Base-by-base conservation (phyloP, 345 rosid species). In the Aquilaria malaccensis region DNA sequence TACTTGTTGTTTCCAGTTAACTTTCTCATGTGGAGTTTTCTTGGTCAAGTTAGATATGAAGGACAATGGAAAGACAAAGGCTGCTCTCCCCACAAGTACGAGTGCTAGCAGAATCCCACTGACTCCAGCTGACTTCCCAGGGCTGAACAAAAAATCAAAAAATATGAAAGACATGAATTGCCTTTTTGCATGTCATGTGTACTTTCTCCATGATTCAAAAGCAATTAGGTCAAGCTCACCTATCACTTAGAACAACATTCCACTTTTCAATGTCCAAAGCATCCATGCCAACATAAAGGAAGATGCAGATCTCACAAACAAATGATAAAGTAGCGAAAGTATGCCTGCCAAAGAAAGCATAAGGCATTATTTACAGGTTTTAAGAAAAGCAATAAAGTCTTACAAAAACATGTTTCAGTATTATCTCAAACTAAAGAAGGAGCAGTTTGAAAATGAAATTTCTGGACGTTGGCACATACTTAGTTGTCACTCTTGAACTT, bases 261-360 rank as follows among this genome's bases (percentile, higher is more conserved):
- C 99, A 90, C 68, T 87, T 94, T 74, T 90, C 96, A 2, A 94
- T 94, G 65, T 94, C 97, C 59, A 94, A 69, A 69, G 98, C 97
- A 51, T 93, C 98, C 99, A 93, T 93, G 50, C 99, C 99, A 72
- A 93, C 97, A 72, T 90, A 94, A 54, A 88, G 96, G 76, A 94
- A 94, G 71, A 94, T 86, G 78, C 90, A 94, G 60, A 90, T 84
- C 88, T 94, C 99, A 14, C 91, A 90, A 62, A 90, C 82, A 68
- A 90, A 90, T 15, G 99, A 94, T 71, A 88, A 61, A 55, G 96
- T 87, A 22, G 97, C 99, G 68, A 93, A 93, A 62, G 95, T 82
- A 60, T 87, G 97, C 83, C 97, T 90, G 77, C 65, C 60, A 61
- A 49, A 74, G 31, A 67, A 29, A 33, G 15, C 31, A 12, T 62